These are phyloP conservation scores for Tricholoma saponaceum DNA, from an alignment of 768 basidiomycete species.

Conservation along the genomic window DNA sequence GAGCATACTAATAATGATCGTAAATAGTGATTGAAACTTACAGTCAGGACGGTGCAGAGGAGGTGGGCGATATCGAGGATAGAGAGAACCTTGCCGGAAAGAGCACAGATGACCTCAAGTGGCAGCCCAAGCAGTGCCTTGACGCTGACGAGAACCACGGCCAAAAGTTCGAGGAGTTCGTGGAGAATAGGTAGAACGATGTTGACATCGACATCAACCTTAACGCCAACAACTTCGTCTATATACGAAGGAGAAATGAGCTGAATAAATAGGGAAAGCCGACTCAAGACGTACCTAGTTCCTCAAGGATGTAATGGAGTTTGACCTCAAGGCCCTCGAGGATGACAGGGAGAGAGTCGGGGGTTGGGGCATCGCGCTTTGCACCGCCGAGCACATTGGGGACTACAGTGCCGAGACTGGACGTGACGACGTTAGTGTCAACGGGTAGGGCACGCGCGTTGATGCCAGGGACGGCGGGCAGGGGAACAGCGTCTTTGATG, in stretches of 20 bases:
- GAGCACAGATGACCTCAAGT: constrained; percentile 5
- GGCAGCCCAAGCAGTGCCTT: constrained; percentile 12
- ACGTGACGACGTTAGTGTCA: no score
- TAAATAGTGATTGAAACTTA: not conserved
- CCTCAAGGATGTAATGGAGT: not conserved
- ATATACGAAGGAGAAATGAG: not conserved
- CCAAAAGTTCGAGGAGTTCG: constrained; percentile 9
- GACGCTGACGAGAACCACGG: constrained; percentile 6
- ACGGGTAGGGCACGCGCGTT: no score
- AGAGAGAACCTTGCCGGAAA: constrained; percentile 11
- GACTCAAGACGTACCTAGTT: not conserved
- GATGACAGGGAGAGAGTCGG: constrained; percentile 8
- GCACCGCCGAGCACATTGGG: no score
- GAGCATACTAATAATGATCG: not conserved
- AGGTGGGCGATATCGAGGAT: constrained; percentile 10
- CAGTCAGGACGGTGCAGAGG: constrained; percentile 8
- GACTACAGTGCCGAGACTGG: no score
- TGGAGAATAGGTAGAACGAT: constrained; percentile 11
- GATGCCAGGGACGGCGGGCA: no score
- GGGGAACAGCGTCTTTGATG: no score
- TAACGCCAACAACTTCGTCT: constrained; percentile 4
- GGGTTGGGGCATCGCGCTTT: not conserved
- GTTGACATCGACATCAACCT: constrained; percentile 10
- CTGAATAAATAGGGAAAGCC: not conserved
- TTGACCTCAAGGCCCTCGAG: not conserved